phyloP scores from a whole-genome alignment of 2,329 filamentous ascomycete genomes.

The Ceratocystis cacaofunesta region DNA sequence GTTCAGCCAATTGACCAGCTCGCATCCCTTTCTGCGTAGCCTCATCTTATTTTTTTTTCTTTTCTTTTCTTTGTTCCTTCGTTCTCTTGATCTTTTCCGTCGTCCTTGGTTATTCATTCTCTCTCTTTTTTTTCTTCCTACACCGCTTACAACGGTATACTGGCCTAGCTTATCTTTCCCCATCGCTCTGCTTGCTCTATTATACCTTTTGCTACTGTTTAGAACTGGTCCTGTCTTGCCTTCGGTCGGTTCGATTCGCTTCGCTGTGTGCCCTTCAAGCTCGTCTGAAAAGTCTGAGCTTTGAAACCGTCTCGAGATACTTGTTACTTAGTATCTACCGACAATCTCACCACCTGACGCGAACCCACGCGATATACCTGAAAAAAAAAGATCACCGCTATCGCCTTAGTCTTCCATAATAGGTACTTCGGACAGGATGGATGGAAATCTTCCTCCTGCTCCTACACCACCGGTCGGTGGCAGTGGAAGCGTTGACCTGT shows the following conservation, averaged over 20 bases:
- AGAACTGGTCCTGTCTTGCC: background rate
- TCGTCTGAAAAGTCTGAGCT: slow-evolving; percentile 18
- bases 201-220: background rate
- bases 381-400: background rate
- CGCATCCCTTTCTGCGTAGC: background rate
- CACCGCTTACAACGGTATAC: background rate
- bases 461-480: slow-evolving; percentile 33
- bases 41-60: background rate
- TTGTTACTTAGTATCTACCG: background rate
- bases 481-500: slow-evolving; percentile 31
- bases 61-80: background rate
- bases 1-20: background rate
- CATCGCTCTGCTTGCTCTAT: background rate
- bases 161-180: background rate
- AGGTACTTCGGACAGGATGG: slow-evolving; percentile 14
- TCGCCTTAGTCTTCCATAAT: no score
- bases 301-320: slow-evolving; percentile 17
- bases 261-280: slow-evolving; percentile 13
- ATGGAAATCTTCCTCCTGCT: slow-evolving; percentile 33
- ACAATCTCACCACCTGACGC: slow-evolving; percentile 8
- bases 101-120: background rate
- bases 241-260: slow-evolving; percentile 4
- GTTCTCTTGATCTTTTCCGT: background rate
- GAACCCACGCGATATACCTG: slow-evolving; percentile 2
- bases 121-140: background rate